These are phyloP conservation scores for Beauveria asiatica DNA, from an alignment of 2,329 filamentous ascomycete species.

Conservation along the genomic window DNA sequence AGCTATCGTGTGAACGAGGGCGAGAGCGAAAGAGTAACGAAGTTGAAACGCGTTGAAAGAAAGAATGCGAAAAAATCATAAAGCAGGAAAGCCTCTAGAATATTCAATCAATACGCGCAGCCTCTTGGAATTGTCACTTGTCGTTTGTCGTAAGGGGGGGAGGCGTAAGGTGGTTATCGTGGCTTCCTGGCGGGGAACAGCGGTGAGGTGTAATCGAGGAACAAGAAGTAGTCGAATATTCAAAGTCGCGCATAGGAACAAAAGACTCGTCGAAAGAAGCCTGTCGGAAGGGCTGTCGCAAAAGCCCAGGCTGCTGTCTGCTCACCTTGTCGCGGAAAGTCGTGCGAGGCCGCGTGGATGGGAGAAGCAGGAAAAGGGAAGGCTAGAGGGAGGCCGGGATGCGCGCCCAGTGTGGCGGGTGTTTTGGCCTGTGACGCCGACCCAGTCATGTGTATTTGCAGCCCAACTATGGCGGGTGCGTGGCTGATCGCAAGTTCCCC, in stretches of 20 bases:
- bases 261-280: background rate
- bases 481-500: background rate
- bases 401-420: constrained; percentile 4
- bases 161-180: constrained; percentile 3
- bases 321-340: background rate
- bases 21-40: background rate
- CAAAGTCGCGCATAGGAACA: background rate
- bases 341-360: background rate
- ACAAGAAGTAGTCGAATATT: background rate
- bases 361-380: background rate
- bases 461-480: constrained; percentile 5
- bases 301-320: constrained; percentile 6
- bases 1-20: background rate
- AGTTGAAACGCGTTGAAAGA: background rate
- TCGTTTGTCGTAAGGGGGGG: background rate
- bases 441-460: background rate
- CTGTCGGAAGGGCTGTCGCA: constrained; percentile 7
- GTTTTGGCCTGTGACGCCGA: constrained; percentile 9
- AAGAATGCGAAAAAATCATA: background rate
- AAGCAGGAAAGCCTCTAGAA: background rate
- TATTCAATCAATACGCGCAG: background rate
- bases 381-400: background rate
- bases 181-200: constrained; percentile 3
- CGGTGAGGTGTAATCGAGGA: constrained; percentile 3
- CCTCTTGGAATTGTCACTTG: background rate